Percentiles rank a stretch among this genome's conserved stretches.
phyloP scores from a whole-genome alignment of 306 rosid species.

The Oxytropis ochrocephala region DNA sequence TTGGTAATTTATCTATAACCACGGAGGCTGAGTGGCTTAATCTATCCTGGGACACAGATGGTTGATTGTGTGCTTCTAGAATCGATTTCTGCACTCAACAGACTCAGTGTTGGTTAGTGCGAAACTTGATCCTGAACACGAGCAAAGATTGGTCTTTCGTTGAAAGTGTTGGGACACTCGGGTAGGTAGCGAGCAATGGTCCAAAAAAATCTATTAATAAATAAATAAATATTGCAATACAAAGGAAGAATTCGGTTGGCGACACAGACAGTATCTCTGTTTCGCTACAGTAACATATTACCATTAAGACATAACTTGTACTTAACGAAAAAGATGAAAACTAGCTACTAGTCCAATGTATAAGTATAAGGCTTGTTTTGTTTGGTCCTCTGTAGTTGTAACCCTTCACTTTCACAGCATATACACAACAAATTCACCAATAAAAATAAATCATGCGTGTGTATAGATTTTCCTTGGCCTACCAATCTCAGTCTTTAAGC shows the following conservation, averaged over 20 bases:
- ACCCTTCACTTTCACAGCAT: slow-evolving; percentile 22
- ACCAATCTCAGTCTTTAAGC: slow-evolving; percentile 66
- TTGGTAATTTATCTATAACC: too few species aligned
- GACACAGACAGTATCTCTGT: slow-evolving; percentile 1
- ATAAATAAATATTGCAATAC: neutral
- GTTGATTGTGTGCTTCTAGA: too few species aligned
- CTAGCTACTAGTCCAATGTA: neutral
- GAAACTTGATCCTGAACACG: too few species aligned
- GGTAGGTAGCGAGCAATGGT: too few species aligned
- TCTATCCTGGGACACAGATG: too few species aligned
- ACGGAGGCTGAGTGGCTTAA: too few species aligned
- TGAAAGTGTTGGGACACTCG: too few species aligned
- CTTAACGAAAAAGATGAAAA: slow-evolving; percentile 36
- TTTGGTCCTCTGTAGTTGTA: slow-evolving; percentile 17
- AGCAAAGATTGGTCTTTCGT: too few species aligned
- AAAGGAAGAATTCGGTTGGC: slow-evolving; percentile 10
- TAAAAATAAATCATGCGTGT: neutral
- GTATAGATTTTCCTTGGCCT: slow-evolving; percentile 17
- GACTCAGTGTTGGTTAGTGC: too few species aligned
- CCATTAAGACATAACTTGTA: slow-evolving; percentile 29
- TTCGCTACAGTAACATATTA: slow-evolving; percentile 26
- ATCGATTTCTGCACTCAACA: too few species aligned
- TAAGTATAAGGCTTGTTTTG: slow-evolving; percentile 6
- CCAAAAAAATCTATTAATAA: too few species aligned
- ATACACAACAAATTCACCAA: neutral